A percentile compares a stretch with the other conserved stretches of the same genome.
Evolutionary conservation across 2,329 filamentous ascomycete genomes (phyloP).

Genomic region (Amphichorda felina): DNA sequence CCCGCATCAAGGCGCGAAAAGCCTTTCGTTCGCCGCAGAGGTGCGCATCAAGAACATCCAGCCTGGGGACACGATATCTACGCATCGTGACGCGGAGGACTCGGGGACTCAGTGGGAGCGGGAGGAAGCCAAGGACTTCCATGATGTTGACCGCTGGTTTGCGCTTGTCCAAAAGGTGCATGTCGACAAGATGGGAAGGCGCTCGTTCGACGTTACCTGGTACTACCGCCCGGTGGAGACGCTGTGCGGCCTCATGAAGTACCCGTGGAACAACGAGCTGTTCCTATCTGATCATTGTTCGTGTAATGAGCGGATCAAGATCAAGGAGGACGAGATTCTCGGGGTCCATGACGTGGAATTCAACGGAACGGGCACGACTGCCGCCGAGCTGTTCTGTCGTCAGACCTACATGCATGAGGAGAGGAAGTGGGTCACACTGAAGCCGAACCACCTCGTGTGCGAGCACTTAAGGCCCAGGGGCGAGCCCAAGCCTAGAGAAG

Average conservation of each 20-base stretch:
- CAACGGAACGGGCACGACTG: conserved; percentile 33
- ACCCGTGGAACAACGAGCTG: conserved; percentile 60
- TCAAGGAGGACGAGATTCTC: conserved; percentile 43
- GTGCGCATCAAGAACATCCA: conserved; percentile 20
- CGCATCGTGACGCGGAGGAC: conserved; percentile 28
- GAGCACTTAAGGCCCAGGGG: conserved; percentile 14
- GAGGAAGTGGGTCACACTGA: conserved; percentile 49
- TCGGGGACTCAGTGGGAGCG: conserved; percentile 44
- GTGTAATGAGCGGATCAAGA: conserved; percentile 37
- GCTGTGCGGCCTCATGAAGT: conserved; percentile 53
- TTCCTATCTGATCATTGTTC: conserved; percentile 71
- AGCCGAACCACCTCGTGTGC: conserved; percentile 42
- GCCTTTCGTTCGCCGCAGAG: conserved; percentile 8
- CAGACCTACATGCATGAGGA: conserved; percentile 53
- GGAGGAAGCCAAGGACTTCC: conserved; percentile 26
- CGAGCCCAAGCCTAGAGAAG: conserved; percentile 7
- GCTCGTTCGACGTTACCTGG: conserved; percentile 56
- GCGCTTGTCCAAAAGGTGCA: conserved; percentile 53
- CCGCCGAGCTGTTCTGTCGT: conserved; percentile 52
- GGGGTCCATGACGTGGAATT: conserved; percentile 47
- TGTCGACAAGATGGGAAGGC: conserved; percentile 16
- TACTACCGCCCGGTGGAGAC: conserved; percentile 63
- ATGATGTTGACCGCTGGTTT: conserved; percentile 49
- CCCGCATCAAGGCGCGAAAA: conserved; percentile 10
- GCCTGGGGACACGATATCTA: conserved; percentile 38